Conservation (phyloP, 1,284 basidiomycete species). For the Athelia sp. region DNA sequence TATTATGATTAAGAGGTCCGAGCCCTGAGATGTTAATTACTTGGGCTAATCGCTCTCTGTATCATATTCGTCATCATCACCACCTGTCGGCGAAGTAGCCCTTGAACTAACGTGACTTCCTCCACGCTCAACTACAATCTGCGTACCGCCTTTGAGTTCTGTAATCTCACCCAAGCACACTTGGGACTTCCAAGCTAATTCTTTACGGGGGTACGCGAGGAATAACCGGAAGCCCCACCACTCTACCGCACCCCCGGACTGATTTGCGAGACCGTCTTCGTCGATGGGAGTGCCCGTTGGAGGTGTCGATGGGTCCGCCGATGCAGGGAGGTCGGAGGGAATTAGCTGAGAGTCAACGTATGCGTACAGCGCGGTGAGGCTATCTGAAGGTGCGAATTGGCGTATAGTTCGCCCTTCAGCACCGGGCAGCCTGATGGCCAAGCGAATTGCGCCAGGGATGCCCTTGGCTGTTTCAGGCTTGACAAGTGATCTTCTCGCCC, state of each 20-base stretch:
- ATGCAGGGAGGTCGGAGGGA: conserved; percentile 26
- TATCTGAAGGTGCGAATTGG: conserved; percentile 46
- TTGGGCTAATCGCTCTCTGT: conserved; percentile 56
- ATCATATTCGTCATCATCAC: conserved; percentile 52
- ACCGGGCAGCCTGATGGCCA: conserved; percentile 62
- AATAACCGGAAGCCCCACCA: conserved; percentile 76
- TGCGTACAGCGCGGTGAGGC: conserved; percentile 62
- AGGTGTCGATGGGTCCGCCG: conserved; percentile 37
- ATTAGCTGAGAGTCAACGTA: conserved; percentile 59
- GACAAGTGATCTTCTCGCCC: conserved; percentile 35
- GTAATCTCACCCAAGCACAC: conserved; percentile 43
- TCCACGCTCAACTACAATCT: conserved; percentile 62
- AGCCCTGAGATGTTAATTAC: too few relatives aligned
- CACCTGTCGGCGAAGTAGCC: conserved; percentile 2
- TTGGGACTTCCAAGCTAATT: conserved; percentile 49
- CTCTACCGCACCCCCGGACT: conserved; percentile 28
- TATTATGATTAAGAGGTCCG: not conserved
- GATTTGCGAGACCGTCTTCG: conserved; percentile 35
- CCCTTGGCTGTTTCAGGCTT: conserved; percentile 23
- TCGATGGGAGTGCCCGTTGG: conserved; percentile 28
- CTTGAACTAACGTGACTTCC: conserved; percentile 13
- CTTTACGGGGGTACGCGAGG: conserved; percentile 64
- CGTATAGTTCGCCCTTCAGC: conserved; percentile 57
- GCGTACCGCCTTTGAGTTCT: conserved; percentile 57
- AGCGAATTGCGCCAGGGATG: conserved; percentile 35